phyloP scores from a whole-genome alignment of 257 asterid genomes.

The Dorcoceras hygrometricum region DNA sequence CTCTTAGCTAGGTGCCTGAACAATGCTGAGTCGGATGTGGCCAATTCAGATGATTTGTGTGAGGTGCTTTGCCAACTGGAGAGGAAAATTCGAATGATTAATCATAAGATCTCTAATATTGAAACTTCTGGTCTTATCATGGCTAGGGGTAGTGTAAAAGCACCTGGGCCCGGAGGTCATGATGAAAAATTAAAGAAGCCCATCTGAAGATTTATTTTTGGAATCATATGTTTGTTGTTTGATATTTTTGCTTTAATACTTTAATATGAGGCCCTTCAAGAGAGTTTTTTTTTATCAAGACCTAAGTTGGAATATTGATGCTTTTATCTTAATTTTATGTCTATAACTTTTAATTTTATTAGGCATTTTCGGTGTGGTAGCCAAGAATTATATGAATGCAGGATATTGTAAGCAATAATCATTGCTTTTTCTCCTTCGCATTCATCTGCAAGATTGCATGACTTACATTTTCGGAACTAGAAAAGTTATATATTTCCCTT shows the following conservation, averaged over 20 bases:
- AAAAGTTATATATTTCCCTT: background rate
- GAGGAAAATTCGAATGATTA: conserved; percentile 43
- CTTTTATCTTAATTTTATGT: conserved; percentile 14
- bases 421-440: too few relatives aligned
- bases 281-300: conserved; percentile 4
- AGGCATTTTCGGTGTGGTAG: background rate
- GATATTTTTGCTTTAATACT: conserved; percentile 20
- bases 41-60: conserved; percentile 25
- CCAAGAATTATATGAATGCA: background rate
- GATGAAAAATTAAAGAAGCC: conserved; percentile 35
- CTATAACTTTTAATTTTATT: conserved; percentile 6
- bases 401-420: background rate
- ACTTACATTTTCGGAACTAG: background rate
- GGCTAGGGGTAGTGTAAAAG: conserved; percentile 19
- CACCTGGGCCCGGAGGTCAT: conserved; percentile 10
- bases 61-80: conserved; percentile 39
- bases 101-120: conserved; percentile 30
- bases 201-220: conserved; percentile 29
- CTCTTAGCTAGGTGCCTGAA: conserved; percentile 30
- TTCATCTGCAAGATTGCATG: background rate
- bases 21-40: conserved; percentile 24
- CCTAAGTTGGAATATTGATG: conserved; percentile 1
- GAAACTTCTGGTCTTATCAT: conserved; percentile 29
- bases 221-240: conserved; percentile 18
- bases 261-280: conserved; percentile 12